Conservation (phyloP, 352 stramenopile species). For the Phytophthora multivora region DNA sequence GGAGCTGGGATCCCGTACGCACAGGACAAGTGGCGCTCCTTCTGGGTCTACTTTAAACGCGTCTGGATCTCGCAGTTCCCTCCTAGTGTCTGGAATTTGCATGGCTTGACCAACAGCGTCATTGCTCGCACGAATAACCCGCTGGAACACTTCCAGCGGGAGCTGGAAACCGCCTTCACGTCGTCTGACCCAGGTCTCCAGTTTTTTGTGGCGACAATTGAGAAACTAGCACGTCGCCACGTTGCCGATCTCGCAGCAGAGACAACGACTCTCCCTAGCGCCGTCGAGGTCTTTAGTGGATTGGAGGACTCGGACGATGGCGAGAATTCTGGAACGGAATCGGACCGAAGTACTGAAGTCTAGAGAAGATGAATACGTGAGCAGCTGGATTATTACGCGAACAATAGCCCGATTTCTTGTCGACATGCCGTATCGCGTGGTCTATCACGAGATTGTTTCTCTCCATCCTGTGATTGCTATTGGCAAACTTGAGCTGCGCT, state of each 20-base stretch:
- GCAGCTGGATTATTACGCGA: no score
- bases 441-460: no score
- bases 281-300: slow-evolving; percentile 12
- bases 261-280: slow-evolving; percentile 12
- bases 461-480: no score
- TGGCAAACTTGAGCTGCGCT: no score
- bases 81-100: slow-evolving; percentile 24
- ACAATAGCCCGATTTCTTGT: no score
- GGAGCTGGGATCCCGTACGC: slow-evolving; percentile 8
- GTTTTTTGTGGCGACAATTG: slow-evolving; percentile 24
- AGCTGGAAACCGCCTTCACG: slow-evolving; percentile 15
- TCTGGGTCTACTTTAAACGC: slow-evolving; percentile 25
- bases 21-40: slow-evolving; percentile 18
- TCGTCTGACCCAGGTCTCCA: slow-evolving; percentile 6
- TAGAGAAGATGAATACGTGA: no score
- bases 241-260: slow-evolving; percentile 24
- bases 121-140: slow-evolving; percentile 26
- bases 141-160: slow-evolving; percentile 20
- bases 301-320: background rate
- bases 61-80: slow-evolving; percentile 20
- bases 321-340: background rate
- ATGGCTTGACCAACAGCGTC: slow-evolving; percentile 14
- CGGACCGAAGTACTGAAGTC: background rate
- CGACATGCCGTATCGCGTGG: no score
- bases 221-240: slow-evolving; percentile 18